Evolutionary conservation across 768 basidiomycete species (phyloP).

Genomic region (Leccinellum luteum): DNA sequence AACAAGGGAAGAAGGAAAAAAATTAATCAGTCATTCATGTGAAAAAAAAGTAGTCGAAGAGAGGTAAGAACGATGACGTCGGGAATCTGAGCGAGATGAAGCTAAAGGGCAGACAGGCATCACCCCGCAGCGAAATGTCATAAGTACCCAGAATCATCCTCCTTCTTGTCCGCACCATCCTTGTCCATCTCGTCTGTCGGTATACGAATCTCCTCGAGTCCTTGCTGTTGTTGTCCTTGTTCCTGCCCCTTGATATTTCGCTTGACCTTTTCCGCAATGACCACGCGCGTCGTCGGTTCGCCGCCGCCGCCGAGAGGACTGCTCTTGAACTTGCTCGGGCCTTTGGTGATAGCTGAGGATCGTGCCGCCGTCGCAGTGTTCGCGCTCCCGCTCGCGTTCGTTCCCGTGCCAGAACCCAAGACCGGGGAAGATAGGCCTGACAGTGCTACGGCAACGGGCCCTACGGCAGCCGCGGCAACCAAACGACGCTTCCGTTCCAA

Average conservation of each 20-base stretch:
- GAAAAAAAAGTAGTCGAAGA: neutral
- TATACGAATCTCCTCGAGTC: conserved; percentile 28
- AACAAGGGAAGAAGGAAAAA: neutral
- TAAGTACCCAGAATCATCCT: conserved; percentile 27
- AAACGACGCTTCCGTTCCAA: conserved; percentile 63
- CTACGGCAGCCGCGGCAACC: conserved; percentile 19
- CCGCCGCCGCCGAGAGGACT: conserved; percentile 55
- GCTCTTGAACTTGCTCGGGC: conserved; percentile 65
- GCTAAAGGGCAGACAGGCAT: too few relatives aligned
- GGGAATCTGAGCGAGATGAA: neutral
- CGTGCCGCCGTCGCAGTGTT: neutral
- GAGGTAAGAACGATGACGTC: neutral
- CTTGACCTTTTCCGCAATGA: conserved; percentile 51
- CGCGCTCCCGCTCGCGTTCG: neutral
- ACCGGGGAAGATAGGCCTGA: neutral
- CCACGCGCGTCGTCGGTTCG: conserved; percentile 40
- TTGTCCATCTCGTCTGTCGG: conserved; percentile 32
- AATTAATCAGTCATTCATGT: neutral
- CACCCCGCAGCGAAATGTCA: conserved; percentile 9
- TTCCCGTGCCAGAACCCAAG: neutral
- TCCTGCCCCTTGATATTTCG: conserved; percentile 27
- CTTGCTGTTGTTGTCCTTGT: neutral
- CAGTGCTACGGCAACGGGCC: neutral
- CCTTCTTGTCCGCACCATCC: conserved; percentile 35
- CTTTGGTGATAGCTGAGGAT: conserved; percentile 36